phyloP scores from a whole-genome alignment of 192 early-diverging fungal genomes.

The Allomyces arbusculus region DNA sequence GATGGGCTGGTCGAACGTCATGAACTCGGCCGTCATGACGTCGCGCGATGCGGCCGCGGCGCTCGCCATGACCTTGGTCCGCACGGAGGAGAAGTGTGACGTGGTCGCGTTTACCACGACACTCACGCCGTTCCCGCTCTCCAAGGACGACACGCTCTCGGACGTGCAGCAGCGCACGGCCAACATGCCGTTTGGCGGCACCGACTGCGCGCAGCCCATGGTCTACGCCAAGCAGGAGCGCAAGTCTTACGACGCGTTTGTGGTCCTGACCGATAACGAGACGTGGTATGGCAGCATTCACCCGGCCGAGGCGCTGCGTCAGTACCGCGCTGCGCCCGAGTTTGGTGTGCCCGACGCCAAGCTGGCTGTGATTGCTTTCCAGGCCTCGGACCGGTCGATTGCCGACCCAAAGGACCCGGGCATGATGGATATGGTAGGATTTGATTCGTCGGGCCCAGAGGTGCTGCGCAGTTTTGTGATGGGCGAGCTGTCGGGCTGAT shows the following conservation, averaged over 20 bases:
- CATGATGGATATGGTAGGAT: too few relatives aligned
- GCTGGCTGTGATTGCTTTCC: too few relatives aligned
- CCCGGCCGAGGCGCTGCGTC: slow-evolving; percentile 6
- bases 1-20: slow-evolving; percentile 3
- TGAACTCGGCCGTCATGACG: not conserved
- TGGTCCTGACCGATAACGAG: slow-evolving; percentile 12
- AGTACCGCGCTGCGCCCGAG: slow-evolving; percentile 2
- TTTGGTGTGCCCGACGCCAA: too few relatives aligned
- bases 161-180: not conserved
- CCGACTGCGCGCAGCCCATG: slow-evolving; percentile 12
- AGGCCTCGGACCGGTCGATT: too few relatives aligned
- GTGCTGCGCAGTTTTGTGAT: too few relatives aligned
- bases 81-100: slow-evolving; percentile 4
- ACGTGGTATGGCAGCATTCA: slow-evolving; percentile 10
- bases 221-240: slow-evolving; percentile 7
- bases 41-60: slow-evolving; percentile 5
- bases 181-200: slow-evolving; percentile 5
- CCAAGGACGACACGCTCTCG: slow-evolving; percentile 1
- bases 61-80: slow-evolving; percentile 5
- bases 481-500: too few relatives aligned
- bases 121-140: slow-evolving; percentile 3
- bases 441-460: too few relatives aligned
- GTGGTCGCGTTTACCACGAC: slow-evolving; percentile 6
- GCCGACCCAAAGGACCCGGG: too few relatives aligned
- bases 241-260: slow-evolving; percentile 9